Conservation (phyloP, 2,329 filamentous ascomycete genomes). For the Penicillium paneum region DNA sequence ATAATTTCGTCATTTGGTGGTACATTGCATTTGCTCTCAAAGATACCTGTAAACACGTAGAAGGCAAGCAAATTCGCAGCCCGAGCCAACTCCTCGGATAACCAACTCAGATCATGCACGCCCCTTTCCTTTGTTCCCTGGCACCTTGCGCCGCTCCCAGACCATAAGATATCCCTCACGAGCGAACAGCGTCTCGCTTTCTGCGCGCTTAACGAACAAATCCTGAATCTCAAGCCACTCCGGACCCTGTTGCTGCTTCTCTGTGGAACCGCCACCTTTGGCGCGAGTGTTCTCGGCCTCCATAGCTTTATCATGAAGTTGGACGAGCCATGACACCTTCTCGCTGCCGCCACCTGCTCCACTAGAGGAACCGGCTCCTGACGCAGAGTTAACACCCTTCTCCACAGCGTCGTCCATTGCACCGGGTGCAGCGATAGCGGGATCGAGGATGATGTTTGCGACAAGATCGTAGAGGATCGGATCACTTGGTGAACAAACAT, state of each 20-base stretch:
- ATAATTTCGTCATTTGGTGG: slow-evolving; percentile 16
- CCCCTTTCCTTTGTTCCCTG: slow-evolving; percentile 40
- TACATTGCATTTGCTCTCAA: slow-evolving; percentile 8
- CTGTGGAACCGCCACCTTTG: slow-evolving; percentile 24
- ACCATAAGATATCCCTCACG: slow-evolving; percentile 95
- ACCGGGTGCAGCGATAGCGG: slow-evolving; percentile 64
- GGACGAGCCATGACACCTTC: slow-evolving; percentile 92
- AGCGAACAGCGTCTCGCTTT: slow-evolving; percentile 84
- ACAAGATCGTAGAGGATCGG: slow-evolving; percentile 94
- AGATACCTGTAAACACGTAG: background rate
- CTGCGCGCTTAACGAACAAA: slow-evolving; percentile 83
- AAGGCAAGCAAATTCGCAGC: background rate
- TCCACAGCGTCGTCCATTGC: slow-evolving; percentile 40
- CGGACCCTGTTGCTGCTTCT: slow-evolving; percentile 50
- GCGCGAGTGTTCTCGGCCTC: slow-evolving; percentile 36
- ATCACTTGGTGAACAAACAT: slow-evolving; percentile 66
- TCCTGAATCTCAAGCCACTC: slow-evolving; percentile 96
- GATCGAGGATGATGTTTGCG: slow-evolving; percentile 72
- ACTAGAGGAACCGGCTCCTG: slow-evolving; percentile 36
- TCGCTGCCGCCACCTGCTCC: slow-evolving; percentile 85
- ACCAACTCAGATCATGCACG: slow-evolving; percentile 6
- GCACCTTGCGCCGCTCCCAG: slow-evolving; percentile 75
- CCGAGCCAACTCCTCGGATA: background rate
- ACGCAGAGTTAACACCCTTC: slow-evolving; percentile 38
- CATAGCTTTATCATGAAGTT: slow-evolving; percentile 73